Base-by-base conservation (phyloP, 345 rosid genomes). In the Dipteronia dyeriana region DNA sequence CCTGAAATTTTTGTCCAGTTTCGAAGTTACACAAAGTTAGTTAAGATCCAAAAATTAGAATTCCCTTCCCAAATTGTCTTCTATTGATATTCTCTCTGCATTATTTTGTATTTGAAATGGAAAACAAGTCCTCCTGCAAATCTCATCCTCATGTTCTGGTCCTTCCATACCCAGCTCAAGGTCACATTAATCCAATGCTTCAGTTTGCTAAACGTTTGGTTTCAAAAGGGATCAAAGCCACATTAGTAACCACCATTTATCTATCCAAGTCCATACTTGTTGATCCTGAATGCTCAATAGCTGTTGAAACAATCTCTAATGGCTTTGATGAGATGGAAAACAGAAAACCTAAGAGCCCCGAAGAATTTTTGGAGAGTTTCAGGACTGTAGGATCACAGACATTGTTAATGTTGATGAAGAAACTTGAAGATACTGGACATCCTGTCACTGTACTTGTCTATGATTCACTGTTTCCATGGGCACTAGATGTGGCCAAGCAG, bases 381-480 rank as follows among this genome's bases (percentile, higher is more conserved):
- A 45, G 13, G 10, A 10, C 13, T 0, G 13, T 1, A 9, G 84
- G 84, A 34, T 59, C 81, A 1, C 39, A 70, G 47, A 79, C 79
- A 17, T 56, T 85, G n/a, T 13, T 19, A 0, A 16, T 63, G 16
- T 77, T 85, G 8, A 66, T 80, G 20, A 19, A 65, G 29, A 72
- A 54, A 16, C 78, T 78, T 2, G 70, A 54, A 1, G 43, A n/a
- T 8, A 68, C 60, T 2, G 75, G 14, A 0, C 39, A 34, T 9
- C 75, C 80, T 3, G 66, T 73, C 1, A 31, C 25, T 6, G 68
- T 45, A 10, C 25, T 81, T 20, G 73, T 83, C 49, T 75, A 82
- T 43, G 88, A 85, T 49, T 51, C 78, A 26, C 76, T 71, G 72
- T 39, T 82, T 31, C 79, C 82, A 1, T 82, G 86, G 88, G 75